A percentile compares a stretch with the other conserved stretches of the same genome.
Evolutionary conservation across 805 yeast genomes (phyloP).

Genomic region (Candida pseudoglaebosa): DNA sequence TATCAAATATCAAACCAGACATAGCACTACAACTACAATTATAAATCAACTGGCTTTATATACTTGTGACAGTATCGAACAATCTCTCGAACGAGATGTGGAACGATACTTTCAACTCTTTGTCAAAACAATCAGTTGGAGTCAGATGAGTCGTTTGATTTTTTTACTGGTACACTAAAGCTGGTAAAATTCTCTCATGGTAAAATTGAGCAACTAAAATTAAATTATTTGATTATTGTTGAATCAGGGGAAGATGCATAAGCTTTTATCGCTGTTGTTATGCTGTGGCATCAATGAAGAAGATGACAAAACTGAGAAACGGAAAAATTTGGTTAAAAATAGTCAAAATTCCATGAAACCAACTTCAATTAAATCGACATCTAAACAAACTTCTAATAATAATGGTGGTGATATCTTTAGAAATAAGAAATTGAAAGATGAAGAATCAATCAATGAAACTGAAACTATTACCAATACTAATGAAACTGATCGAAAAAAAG

Average conservation of each 20-base stretch:
- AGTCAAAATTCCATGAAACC: slow-evolving; percentile 5
- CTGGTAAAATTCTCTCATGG: background rate
- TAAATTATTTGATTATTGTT: no score
- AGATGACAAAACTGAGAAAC: slow-evolving; percentile 29
- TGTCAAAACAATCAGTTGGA: background rate
- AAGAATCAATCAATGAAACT: slow-evolving; percentile 36
- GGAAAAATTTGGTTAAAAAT: no score
- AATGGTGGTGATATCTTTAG: background rate
- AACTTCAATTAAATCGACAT: background rate
- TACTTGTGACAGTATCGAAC: background rate
- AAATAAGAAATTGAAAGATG: slow-evolving; percentile 21
- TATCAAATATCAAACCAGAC: no score
- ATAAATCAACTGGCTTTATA: no score
- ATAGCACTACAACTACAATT: no score
- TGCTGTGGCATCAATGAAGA: slow-evolving; percentile 36
- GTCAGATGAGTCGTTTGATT: background rate
- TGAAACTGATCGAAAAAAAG: slow-evolving; percentile 15
- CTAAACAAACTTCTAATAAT: background rate
- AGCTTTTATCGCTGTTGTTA: slow-evolving; percentile 28
- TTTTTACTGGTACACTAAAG: background rate
- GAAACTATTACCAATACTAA: slow-evolving; percentile 39
- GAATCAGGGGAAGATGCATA: slow-evolving; percentile 22
- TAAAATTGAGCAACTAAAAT: no score
- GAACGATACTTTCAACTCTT: no score
- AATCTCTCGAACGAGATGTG: background rate